Base-by-base conservation (phyloP, 1,139 yeast species). In the Geotrichum reessii region DNA sequence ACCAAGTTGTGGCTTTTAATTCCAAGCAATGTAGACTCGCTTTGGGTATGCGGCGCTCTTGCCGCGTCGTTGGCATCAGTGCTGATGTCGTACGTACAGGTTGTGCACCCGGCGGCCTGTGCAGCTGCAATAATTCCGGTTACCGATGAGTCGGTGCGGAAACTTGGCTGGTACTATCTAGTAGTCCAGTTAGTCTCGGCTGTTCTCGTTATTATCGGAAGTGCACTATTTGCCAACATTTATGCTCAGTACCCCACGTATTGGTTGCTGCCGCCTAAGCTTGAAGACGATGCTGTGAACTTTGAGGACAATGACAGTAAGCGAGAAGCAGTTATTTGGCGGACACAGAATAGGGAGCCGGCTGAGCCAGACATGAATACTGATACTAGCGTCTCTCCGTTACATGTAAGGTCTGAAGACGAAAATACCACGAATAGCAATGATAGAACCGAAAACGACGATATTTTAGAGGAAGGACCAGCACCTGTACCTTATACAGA, bases 71-170 rank as follows among this genome's bases (percentile, higher is more conserved):
- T 83, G 2, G 66, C 86, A 0, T 80, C 86, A 8, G 82, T 81
- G 7, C 69, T 74, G 11, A 84, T 84, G 87, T 72, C 81, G 14
- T 66, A 83, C 0, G 68, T 77, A 9, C 82, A 83, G 64, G 79
- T 84, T 60, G 80, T 84, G 0, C 91, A 85, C 69, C 91, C 91
- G 0, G 91, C 91, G 0, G 86, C 87, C 0, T 91, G 90, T 1
- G 89, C 90, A 0, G 79, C 86, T 12, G 89, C 91, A 0, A 68
- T 85, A 31, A 70, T 85, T 7, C 87, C 90, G 0, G 73, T 80
- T 7, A 67, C 81, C 0, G 85, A 82, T 60, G 78, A 70, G 0
- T 66, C 69, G 3, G 73, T 84, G 6, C 69, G 82, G 7, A 63
- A 58, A 1, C 76, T 85, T 79, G 80, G 90, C 53, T 85, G 91